These are phyloP conservation scores for Herpotrichia juniperi DNA, from an alignment of 2,329 filamentous ascomycete species.

Conservation along the genomic window DNA sequence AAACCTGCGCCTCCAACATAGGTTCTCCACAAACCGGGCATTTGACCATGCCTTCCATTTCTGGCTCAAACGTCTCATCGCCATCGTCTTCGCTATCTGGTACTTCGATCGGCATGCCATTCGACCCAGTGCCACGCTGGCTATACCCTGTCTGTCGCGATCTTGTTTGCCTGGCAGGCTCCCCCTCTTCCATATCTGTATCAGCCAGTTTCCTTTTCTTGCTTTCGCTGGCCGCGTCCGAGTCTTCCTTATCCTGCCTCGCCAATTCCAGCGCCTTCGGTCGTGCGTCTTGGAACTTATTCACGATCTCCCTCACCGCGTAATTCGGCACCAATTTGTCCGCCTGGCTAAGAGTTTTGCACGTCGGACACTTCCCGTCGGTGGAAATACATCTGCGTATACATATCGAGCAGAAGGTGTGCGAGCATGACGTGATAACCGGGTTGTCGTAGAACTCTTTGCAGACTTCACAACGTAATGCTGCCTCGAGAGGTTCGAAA, in stretches of 20 bases:
- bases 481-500: constrained; percentile 76
- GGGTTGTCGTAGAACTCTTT: constrained; percentile 96
- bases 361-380: constrained; percentile 88
- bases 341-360: constrained; percentile 79
- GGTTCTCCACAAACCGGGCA: constrained; percentile 82
- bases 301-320: constrained; percentile 82
- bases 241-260: constrained; percentile 46
- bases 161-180: constrained; percentile 41
- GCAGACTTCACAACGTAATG: constrained; percentile 93
- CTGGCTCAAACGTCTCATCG: constrained; percentile 49
- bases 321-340: constrained; percentile 84
- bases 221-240: constrained; percentile 17
- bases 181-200: constrained; percentile 53
- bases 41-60: constrained; percentile 72
- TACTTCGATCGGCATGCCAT: constrained; percentile 40
- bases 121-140: constrained; percentile 34
- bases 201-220: constrained; percentile 59
- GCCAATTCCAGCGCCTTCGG: constrained; percentile 69
- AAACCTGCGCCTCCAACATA: constrained; percentile 82
- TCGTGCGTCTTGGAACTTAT: constrained; percentile 74
- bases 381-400: constrained; percentile 84
- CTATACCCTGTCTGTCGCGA: constrained; percentile 47
- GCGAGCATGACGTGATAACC: constrained; percentile 91
- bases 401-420: constrained; percentile 96
- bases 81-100: constrained; percentile 49